These are phyloP conservation scores for Cryptococcus hybrid DNA, from an alignment of 1,284 basidiomycete species.

Conservation along the genomic window DNA sequence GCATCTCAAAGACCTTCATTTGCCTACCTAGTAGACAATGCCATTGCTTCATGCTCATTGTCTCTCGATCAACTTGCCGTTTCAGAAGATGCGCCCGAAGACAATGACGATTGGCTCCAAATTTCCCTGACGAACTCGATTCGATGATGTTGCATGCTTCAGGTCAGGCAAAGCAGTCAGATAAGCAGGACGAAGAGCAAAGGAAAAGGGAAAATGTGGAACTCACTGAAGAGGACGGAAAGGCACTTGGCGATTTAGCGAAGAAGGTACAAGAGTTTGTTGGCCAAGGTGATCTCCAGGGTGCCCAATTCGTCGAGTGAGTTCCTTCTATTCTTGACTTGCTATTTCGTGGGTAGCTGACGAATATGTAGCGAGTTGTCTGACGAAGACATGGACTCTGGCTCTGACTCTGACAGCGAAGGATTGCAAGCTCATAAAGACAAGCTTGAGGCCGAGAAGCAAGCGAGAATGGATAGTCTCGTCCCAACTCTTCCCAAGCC, in stretches of 20 bases:
- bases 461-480: constrained; percentile 42
- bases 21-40: constrained; percentile 64
- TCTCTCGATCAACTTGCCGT: constrained; percentile 10
- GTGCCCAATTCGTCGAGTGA: constrained; percentile 83
- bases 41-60: constrained; percentile 51
- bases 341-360: constrained; percentile 4
- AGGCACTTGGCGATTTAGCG: constrained; percentile 69
- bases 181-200: constrained; percentile 14
- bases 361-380: constrained; percentile 38
- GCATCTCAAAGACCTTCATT: constrained; percentile 64
- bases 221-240: constrained; percentile 59
- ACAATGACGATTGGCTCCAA: constrained; percentile 45
- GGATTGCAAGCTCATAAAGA: constrained; percentile 20
- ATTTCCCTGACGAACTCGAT: constrained; percentile 46
- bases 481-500: constrained; percentile 29
- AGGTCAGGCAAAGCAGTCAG: constrained; percentile 6
- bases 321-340: constrained; percentile 34
- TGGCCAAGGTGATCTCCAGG: constrained; percentile 75
- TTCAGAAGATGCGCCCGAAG: constrained; percentile 25
- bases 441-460: constrained; percentile 38
- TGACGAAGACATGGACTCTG: constrained; percentile 51
- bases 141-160: constrained; percentile 39
- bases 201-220: constrained; percentile 35
- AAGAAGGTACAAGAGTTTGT: constrained; percentile 75
- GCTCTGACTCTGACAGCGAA: constrained; percentile 40